phyloP scores from a whole-genome alignment of 371 early-diverging fungal species.

The Batrachochytrium dendrobatidis region DNA sequence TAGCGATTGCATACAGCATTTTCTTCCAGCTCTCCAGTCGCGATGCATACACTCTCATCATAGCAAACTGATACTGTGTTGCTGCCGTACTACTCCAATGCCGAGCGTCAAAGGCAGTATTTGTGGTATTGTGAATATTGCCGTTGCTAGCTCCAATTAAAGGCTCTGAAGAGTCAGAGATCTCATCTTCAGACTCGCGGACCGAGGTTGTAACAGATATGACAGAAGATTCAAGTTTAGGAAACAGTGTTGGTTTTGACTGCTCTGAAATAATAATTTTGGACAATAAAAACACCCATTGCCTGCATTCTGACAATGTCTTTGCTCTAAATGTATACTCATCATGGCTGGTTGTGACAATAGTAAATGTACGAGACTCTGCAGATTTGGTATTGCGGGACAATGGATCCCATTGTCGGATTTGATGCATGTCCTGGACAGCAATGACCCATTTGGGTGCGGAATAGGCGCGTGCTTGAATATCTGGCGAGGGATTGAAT shows the following conservation, averaged over 20 bases:
- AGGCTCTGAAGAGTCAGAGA: too few relatives aligned
- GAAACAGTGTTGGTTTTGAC: too few relatives aligned
- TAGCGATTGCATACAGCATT: background rate
- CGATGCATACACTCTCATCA: too few relatives aligned
- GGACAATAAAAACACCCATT: background rate
- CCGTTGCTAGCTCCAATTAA: too few relatives aligned
- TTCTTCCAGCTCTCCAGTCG: background rate
- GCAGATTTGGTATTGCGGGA: background rate
- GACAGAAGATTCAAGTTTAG: too few relatives aligned
- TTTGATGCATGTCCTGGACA: background rate
- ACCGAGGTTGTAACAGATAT: too few relatives aligned
- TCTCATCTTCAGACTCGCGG: too few relatives aligned
- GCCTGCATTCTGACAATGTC: background rate
- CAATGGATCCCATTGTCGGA: background rate
- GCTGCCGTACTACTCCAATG: too few relatives aligned
- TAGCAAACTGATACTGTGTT: too few relatives aligned
- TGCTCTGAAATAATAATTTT: background rate
- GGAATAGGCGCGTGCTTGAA: background rate
- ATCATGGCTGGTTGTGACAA: background rate
- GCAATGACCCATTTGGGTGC: conserved; percentile 3
- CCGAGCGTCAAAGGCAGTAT: too few relatives aligned
- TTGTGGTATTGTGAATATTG: too few relatives aligned
- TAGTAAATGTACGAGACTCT: background rate
- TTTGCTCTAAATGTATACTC: background rate
- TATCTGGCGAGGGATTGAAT: background rate